A percentile compares a stretch with the other conserved stretches of the same genome.
Evolutionary conservation across 306 rosid genomes (phyloP).

Genomic region (Quercus gilva): DNA sequence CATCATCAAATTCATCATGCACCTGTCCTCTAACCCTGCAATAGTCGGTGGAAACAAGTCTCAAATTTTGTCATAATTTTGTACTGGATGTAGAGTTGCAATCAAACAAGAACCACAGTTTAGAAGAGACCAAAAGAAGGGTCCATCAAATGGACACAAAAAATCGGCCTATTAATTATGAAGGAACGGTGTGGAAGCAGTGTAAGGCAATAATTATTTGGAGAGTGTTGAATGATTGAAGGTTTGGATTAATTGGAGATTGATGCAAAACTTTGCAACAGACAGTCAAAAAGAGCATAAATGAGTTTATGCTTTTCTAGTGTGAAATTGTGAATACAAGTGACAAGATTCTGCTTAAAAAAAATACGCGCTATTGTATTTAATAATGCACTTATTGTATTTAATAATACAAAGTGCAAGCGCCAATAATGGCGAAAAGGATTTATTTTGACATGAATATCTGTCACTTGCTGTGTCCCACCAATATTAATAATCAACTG

Average conservation of each 20-base stretch:
- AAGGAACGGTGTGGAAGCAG: neutral
- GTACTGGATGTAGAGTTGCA: neutral
- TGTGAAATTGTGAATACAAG: conserved; percentile 18
- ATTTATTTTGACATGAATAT: neutral
- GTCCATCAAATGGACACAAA: conserved; percentile 15
- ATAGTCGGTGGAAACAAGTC: conserved; percentile 18
- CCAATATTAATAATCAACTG: neutral
- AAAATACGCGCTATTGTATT: neutral
- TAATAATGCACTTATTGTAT: neutral
- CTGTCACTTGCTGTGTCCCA: neutral
- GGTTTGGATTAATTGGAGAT: conserved; percentile 9
- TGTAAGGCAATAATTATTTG: conserved; percentile 1
- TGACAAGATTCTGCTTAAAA: neutral
- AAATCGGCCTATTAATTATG: neutral
- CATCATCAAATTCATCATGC: neutral
- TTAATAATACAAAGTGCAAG: neutral
- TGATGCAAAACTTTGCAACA: neutral
- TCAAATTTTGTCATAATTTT: neutral
- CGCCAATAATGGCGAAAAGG: neutral
- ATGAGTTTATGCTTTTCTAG: neutral
- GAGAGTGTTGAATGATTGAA: conserved; percentile 10
- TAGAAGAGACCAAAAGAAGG: neutral
- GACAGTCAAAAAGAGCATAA: conserved; percentile 7
- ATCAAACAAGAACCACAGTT: neutral
- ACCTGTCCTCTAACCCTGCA: neutral